Evolutionary conservation across 2,329 filamentous ascomycete species (phyloP).

Genomic region (Cyanodermella asteris): DNA sequence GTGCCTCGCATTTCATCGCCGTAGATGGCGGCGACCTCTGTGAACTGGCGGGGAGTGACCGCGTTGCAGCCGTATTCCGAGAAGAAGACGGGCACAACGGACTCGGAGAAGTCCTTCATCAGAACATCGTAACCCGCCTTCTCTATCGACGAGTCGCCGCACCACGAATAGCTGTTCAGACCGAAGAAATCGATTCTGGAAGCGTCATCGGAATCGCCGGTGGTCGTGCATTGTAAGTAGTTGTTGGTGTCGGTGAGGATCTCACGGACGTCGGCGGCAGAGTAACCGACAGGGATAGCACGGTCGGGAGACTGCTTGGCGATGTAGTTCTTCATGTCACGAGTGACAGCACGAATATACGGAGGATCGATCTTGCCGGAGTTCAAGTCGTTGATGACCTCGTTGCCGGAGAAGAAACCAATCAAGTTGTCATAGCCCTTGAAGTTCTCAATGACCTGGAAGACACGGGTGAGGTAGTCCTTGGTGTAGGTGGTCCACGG

Average conservation of each 20-base stretch:
- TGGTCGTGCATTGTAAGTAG: constrained; percentile 36
- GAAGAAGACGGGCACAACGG: constrained; percentile 41
- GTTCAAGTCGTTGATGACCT: constrained; percentile 40
- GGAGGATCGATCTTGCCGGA: constrained; percentile 8
- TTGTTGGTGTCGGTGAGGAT: constrained; percentile 37
- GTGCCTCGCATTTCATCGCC: constrained; percentile 34
- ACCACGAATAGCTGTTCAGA: constrained; percentile 49
- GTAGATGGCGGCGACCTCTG: constrained; percentile 39
- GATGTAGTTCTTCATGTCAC: constrained; percentile 49
- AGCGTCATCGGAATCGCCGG: constrained; percentile 21
- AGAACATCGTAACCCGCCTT: constrained; percentile 33
- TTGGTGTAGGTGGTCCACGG: constrained; percentile 33
- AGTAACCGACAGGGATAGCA: constrained; percentile 44
- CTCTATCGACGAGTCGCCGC: constrained; percentile 33
- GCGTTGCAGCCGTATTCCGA: constrained; percentile 46
- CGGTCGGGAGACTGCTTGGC: constrained; percentile 29
- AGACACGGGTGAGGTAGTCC: constrained; percentile 35
- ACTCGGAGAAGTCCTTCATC: constrained; percentile 35
- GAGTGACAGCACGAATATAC: constrained; percentile 32
- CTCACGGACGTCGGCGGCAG: constrained; percentile 40
- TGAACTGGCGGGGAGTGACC: constrained; percentile 33
- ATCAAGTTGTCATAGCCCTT: constrained; percentile 43
- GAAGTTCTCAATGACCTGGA: constrained; percentile 43
- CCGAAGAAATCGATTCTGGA: constrained; percentile 43
- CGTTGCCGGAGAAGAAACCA: constrained; percentile 46